A percentile compares a stretch with the other conserved stretches of the same genome.
Conservation (phyloP, 2,329 filamentous ascomycete species). For the Calcarisporium arbuscula region DNA sequence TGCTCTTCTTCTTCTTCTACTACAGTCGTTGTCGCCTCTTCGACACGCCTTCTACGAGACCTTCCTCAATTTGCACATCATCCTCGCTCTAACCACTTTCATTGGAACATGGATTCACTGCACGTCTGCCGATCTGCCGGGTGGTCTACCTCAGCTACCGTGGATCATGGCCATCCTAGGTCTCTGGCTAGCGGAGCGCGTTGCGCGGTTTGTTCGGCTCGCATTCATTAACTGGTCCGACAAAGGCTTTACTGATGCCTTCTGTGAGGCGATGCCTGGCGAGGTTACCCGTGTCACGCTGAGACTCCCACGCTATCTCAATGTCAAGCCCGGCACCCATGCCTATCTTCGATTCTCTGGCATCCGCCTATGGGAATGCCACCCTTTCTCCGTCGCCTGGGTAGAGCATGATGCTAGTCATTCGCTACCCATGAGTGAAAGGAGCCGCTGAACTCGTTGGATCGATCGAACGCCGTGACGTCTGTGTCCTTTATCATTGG, state of each 20-base stretch:
- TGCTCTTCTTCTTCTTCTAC: slow-evolving; percentile 57
- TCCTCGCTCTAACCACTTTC: slow-evolving; percentile 63
- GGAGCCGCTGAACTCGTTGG: slow-evolving; percentile 29
- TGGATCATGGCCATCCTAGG: slow-evolving; percentile 69
- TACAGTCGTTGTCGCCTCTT: slow-evolving; percentile 70
- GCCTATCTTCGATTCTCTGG: slow-evolving; percentile 66
- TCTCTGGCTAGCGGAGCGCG: slow-evolving; percentile 72
- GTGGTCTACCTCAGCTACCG: slow-evolving; percentile 62
- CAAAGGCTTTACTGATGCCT: slow-evolving; percentile 55
- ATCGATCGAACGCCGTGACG: slow-evolving; percentile 39
- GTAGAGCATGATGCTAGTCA: slow-evolving; percentile 47
- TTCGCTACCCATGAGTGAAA: slow-evolving; percentile 34
- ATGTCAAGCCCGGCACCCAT: slow-evolving; percentile 64
- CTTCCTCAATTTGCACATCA: slow-evolving; percentile 81
- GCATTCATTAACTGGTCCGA: slow-evolving; percentile 60
- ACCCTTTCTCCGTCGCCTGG: slow-evolving; percentile 77
- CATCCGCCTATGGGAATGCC: slow-evolving; percentile 63
- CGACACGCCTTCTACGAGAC: slow-evolving; percentile 97
- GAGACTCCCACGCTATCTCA: slow-evolving; percentile 59
- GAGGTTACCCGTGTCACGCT: slow-evolving; percentile 66
- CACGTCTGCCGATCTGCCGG: slow-evolving; percentile 55
- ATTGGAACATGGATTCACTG: slow-evolving; percentile 75
- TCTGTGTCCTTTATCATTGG: slow-evolving; percentile 77
- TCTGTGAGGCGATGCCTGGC: slow-evolving; percentile 61
- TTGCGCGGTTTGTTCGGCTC: slow-evolving; percentile 56